Evolutionary conservation across 2,329 filamentous ascomycete genomes (phyloP), one percentile per base, ranked within the genome.

Genomic region (Hymenoscyphus linearis): DNA sequence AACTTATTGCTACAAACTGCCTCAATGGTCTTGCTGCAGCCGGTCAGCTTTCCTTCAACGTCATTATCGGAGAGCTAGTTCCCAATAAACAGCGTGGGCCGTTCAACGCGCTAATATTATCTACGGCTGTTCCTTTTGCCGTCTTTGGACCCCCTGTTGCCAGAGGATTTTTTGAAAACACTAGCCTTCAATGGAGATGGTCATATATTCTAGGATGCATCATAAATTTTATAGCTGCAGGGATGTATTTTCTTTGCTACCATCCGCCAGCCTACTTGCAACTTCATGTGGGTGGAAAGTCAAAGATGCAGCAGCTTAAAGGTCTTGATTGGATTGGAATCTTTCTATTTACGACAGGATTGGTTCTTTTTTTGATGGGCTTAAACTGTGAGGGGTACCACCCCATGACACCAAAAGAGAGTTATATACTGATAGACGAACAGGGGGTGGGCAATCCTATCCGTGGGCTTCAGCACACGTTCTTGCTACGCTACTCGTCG

Each of bases 141-240:
- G 73, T 76, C 31, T 77, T 78, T 60, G 80, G 79, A 0, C 78
- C 78, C 18, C 70, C 80, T 52, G 78, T 82, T 59, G 79, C 79
- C 2, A 72, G 76, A n/a, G 69, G 72, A 3, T 74, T 81, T 40
- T 76, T 79, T 60, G 60, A 73, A 26, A 73, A 78, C 55, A 80
- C 79, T 0, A 68, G 65, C 3, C 67, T 74, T 3, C 70, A 72
- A 18, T 83, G 80, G 80, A 73, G 80, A 47, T 81, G 79, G 78
- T 76, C 71, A 60, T 83, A 79, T 68, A 81, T 79, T 65, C 66
- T 82, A 3, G 76, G 76, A 60, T 77, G 78, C 65, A 78, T 80
- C 58, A 71, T 78, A 60, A 74, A 72, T 37, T 73, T 71, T n/a
- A 61, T 78, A 25, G 71, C 76, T 12, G 65, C 78, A 1, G 66